Percentiles rank a stretch among this genome's conserved stretches.
These are phyloP conservation scores for Beauveria sp. DNA, from an alignment of 2,329 filamentous ascomycete genomes.

Conservation along the genomic window DNA sequence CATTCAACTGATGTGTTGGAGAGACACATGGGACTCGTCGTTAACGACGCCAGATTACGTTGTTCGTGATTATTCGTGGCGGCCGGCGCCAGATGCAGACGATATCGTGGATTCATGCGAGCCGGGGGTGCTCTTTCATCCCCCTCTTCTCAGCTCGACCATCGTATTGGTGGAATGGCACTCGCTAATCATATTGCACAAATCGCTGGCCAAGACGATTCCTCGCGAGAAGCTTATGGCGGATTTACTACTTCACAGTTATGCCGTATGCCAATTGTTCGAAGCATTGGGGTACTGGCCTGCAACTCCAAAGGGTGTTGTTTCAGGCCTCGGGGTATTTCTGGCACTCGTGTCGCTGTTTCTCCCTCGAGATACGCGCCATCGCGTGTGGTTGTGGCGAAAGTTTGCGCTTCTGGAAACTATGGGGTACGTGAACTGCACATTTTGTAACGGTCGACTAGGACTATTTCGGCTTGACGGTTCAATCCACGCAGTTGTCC, in stretches of 20 bases:
- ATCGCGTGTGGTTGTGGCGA: conserved; percentile 71
- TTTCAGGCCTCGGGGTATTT: conserved; percentile 67
- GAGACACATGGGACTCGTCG: conserved; percentile 48
- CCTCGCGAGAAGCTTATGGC: conserved; percentile 41
- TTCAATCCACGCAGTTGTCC: not conserved
- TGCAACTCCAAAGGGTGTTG: conserved; percentile 58
- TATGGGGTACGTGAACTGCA: conserved; percentile 54
- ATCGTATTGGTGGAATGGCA: conserved; percentile 69
- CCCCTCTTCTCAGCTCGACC: conserved; percentile 66
- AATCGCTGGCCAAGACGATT: conserved; percentile 58
- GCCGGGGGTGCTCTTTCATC: conserved; percentile 61
- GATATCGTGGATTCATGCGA: conserved; percentile 70
- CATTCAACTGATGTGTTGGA: conserved; percentile 41
- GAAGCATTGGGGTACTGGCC: conserved; percentile 71
- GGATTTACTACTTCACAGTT: conserved; percentile 55
- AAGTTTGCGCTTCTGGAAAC: conserved; percentile 74
- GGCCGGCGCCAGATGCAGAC: conserved; percentile 43
- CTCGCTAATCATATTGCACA: conserved; percentile 72
- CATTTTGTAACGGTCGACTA: conserved; percentile 3
- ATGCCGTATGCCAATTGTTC: conserved; percentile 68
- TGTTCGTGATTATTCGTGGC: conserved; percentile 55
- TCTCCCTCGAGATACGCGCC: conserved; percentile 63
- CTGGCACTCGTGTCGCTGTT: conserved; percentile 72
- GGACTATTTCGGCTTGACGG: not conserved
- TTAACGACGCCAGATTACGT: conserved; percentile 55